phyloP scores from a whole-genome alignment of 1,139 yeast species.

The Hyphopichia pseudoburtonii region DNA sequence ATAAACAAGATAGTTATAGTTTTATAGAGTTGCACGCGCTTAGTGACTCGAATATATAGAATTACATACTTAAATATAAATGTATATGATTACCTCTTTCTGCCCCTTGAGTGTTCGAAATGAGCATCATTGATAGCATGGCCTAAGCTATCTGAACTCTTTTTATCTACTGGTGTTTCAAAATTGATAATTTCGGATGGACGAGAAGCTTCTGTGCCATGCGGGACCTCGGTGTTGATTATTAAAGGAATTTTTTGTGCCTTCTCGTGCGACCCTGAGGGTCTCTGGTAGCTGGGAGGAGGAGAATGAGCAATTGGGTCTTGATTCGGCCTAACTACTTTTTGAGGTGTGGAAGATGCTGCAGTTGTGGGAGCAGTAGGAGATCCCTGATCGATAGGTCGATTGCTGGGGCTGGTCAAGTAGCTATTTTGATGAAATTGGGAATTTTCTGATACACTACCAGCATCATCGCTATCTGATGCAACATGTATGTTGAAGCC shows the following conservation, averaged over 20 bases:
- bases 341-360: no score
- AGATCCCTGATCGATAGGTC: no score
- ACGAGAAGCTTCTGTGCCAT: background rate
- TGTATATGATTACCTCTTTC: background rate
- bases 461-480: slow-evolving; percentile 2
- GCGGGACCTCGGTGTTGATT: background rate
- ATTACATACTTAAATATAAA: no score
- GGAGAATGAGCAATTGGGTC: no score
- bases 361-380: background rate
- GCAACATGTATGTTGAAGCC: slow-evolving; percentile 1
- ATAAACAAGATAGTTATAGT: no score
- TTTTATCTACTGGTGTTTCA: background rate
- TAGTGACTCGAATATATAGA: no score
- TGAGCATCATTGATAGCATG: no score
- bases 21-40: no score
- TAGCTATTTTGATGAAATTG: background rate
- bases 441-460: background rate
- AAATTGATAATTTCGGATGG: slow-evolving; percentile 1
- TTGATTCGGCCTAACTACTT: no score
- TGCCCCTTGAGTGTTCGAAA: slow-evolving; percentile 1
- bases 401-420: background rate
- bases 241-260: background rate
- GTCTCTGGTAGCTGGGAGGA: no score
- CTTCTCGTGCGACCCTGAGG: background rate
- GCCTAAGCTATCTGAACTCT: no score